A percentile compares a stretch with the other conserved stretches of the same genome.
These are phyloP conservation scores for Penicillium odoratum DNA, from an alignment of 495 filamentous ascomycete species.

Conservation along the genomic window DNA sequence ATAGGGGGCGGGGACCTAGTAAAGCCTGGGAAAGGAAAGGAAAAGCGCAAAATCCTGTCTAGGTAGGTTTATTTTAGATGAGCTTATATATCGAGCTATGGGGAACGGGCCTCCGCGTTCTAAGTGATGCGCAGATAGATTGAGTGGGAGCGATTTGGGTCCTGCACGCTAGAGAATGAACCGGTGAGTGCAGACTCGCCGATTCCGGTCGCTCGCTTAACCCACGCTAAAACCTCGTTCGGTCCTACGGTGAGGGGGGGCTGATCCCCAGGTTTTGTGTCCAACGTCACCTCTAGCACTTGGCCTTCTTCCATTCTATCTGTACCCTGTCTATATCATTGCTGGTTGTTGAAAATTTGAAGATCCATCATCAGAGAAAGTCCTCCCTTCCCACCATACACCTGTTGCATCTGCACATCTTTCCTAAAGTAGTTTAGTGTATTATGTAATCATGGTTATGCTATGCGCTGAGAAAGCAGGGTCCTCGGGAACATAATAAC, in stretches of 20 bases:
- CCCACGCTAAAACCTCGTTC: slow-evolving; percentile 9
- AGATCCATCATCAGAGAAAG: too few relatives aligned
- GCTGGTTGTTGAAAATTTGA: background rate
- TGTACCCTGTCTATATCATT: too few relatives aligned
- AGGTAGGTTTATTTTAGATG: slow-evolving; percentile 11
- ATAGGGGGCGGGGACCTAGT: background rate
- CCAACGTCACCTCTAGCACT: slow-evolving; percentile 5
- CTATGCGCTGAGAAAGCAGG: too few relatives aligned
- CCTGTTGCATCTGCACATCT: too few relatives aligned
- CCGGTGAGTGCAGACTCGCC: slow-evolving; percentile 7
- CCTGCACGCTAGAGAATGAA: slow-evolving; percentile 13
- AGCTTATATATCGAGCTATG: slow-evolving; percentile 10
- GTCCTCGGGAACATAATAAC: too few relatives aligned
- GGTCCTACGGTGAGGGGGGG: background rate
- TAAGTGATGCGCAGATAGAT: slow-evolving; percentile 8
- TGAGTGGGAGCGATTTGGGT: slow-evolving; percentile 14
- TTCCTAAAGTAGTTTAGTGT: too few relatives aligned
- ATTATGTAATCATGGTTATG: too few relatives aligned
- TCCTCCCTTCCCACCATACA: too few relatives aligned
- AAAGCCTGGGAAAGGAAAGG: background rate
- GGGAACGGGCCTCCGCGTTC: slow-evolving; percentile 11
- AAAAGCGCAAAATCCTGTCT: background rate
- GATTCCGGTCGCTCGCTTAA: slow-evolving; percentile 4
- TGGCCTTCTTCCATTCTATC: background rate
- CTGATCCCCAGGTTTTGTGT: slow-evolving; percentile 4